Evolutionary conservation across 179 eudicot genomes (phyloP), one percentile per base, ranked within the genome.

Genomic region (Amaranthus tricolor): DNA sequence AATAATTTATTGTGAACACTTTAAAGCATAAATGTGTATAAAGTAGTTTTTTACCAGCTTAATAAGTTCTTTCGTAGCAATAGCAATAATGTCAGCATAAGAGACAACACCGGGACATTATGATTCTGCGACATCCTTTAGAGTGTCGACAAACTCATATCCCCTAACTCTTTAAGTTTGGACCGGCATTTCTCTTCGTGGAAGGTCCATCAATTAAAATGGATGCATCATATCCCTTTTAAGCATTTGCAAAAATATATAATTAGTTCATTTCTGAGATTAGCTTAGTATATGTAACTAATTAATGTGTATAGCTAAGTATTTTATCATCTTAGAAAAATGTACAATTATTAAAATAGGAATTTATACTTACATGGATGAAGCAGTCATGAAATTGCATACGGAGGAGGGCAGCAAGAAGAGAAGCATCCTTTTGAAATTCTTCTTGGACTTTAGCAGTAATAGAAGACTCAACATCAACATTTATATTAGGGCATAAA

Each of bases 381-480:
- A 88, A 88, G 62, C 92, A 88, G 52, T 86, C 92, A 62, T 86
- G 87, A 74, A 88, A 88, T 44, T 81, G 85, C 87, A 86, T 76
- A 14, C 89, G 80, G 0, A 88, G 86, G 43, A 86, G 31, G 0
- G 83, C 88, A 0, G 90, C 83, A 0, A 86, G 87, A 51, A 86
- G 61, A 0, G 81, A 58, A 6, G 77, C 68, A 62, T 86, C 73
- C 5, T 31, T 17, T 5, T 10, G 59, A 7, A 74, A 74, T 12
- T 61, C 49, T 21, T 73, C 16, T 62, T 73, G 5, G 45, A 62
- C 68, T 50, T 60, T 61, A 15, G 59, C 9, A 0, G 47, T 24
- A 20, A 73, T 73, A 21, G 11, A 21, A 2, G 76, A 14, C 47
- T 73, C 68, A 73, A 73, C 59, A 16, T 73, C 76, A 11, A 73